phyloP scores from a whole-genome alignment of 176 grass and related monocot species.

The Cenchrus americanus region DNA sequence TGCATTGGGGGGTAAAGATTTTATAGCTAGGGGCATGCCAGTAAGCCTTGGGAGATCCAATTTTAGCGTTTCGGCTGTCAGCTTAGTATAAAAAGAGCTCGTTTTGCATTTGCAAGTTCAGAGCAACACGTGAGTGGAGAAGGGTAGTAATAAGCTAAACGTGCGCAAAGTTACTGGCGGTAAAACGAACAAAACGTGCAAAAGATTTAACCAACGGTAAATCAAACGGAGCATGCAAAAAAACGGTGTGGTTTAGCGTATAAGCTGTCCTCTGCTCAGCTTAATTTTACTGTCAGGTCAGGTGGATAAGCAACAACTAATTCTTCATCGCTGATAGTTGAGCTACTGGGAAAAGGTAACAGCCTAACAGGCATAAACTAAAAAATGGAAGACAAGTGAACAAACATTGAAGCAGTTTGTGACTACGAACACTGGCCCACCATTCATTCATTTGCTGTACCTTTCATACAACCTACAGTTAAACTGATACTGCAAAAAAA shows the following conservation, averaged over 20 bases:
- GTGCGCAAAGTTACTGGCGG: background rate
- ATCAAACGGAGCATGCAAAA: background rate
- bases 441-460: slow-evolving; percentile 24
- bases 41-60: background rate
- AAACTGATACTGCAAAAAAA: background rate
- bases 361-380: no score
- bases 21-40: background rate
- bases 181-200: slow-evolving; percentile 20
- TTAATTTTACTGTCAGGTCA: background rate
- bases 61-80: slow-evolving; percentile 6
- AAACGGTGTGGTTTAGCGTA: slow-evolving; percentile 4
- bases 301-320: no score
- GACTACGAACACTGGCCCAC: background rate
- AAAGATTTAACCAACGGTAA: background rate
- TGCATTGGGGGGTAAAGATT: background rate
- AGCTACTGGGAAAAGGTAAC: no score
- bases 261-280: background rate
- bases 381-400: background rate
- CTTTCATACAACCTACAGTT: background rate
- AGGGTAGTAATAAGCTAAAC: background rate
- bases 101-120: background rate
- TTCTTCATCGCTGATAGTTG: no score
- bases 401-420: background rate
- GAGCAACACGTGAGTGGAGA: background rate
- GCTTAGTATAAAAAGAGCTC: background rate